Evolutionary conservation across 768 basidiomycete genomes (phyloP).

Genomic region (Xerocomellus chrysenteron): DNA sequence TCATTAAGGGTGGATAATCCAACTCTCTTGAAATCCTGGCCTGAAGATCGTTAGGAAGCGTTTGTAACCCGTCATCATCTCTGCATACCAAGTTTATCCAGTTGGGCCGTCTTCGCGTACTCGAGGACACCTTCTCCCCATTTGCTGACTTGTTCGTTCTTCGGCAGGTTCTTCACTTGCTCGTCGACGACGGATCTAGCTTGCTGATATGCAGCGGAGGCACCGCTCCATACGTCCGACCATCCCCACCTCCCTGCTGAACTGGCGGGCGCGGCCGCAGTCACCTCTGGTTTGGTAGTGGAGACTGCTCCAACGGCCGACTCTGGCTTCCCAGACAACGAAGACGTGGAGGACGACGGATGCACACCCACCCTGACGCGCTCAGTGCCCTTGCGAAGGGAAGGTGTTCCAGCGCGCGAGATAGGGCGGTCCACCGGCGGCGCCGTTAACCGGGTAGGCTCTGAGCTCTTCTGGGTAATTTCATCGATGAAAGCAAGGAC

Average conservation of each 20-base stretch:
- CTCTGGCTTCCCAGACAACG: conserved; percentile 38
- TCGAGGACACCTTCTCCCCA: conserved; percentile 85
- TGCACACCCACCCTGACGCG: conserved; percentile 63
- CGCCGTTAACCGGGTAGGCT: conserved; percentile 62
- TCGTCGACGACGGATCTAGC: conserved; percentile 89
- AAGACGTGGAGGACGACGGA: conserved; percentile 41
- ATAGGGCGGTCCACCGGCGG: conserved; percentile 54
- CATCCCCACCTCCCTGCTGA: conserved; percentile 64
- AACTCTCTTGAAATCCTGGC: conserved; percentile 85
- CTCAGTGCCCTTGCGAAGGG: conserved; percentile 72
- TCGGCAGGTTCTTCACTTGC: conserved; percentile 84
- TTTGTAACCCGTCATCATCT: conserved; percentile 18
- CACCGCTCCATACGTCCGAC: conserved; percentile 87
- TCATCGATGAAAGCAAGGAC: conserved; percentile 93
- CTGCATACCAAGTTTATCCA: conserved; percentile 82
- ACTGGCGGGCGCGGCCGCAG: conserved; percentile 13
- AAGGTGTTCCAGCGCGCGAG: conserved; percentile 70
- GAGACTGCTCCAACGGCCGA: conserved; percentile 27
- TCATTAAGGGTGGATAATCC: conserved; percentile 88
- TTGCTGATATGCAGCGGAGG: conserved; percentile 83
- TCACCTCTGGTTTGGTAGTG: conserved; percentile 18
- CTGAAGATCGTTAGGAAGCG: conserved; percentile 39
- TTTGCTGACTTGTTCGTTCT: conserved; percentile 83
- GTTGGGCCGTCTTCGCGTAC: conserved; percentile 85
- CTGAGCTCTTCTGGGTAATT: conserved; percentile 88